Evolutionary conservation across 2,329 filamentous ascomycete genomes (phyloP), one percentile per base, ranked within the genome.

Genomic region (Fusarium lateritium): DNA sequence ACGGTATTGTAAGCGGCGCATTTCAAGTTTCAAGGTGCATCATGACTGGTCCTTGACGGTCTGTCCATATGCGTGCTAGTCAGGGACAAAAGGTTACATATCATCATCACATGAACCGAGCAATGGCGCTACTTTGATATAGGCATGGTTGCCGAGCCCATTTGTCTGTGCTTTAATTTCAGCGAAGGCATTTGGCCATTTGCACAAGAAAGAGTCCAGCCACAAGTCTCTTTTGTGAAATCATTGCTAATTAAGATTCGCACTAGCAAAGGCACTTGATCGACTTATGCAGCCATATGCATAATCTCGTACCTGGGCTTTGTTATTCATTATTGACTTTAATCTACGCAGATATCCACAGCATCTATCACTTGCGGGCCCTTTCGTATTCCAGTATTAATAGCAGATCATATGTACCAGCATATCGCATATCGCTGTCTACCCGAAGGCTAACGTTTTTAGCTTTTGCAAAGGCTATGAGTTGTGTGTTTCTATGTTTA

Each of bases 31-130:
- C 19, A 9, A 26, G 36, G 7, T 59, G 39, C 55, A 62, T 59
- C 44, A 43, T 60, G 22, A 45, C 55, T 64, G 61, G 60, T 56
- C 61, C 38, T 39, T 42, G n/a, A 39, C 31, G 21, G 40, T 45
- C 19, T 63, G 39, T 63, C 58, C 58, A 11, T 39, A 63, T 63
- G 33, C 38, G 63, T 58, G 33, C 64, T 67, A 67, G 64, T 67
- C 64, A 67, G 64, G 64, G 63, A 67, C 64, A 21, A 49, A 21
- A 63, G 21, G 38, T 57, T 47, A 57, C 58, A 62, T 47, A 63
- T 63, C 43, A 62, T 62, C 59, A 63, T 63, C 60, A 63, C 60
- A 63, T 63, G 60, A 63, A 57, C 50, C 50, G 50, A 63, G 56
- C 58, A 39, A 39, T 26, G 15, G 21, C 58, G 43, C 60, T 55